Conservation (phyloP, 73 alveolate species). For the Paramecium sonneborni region DNA sequence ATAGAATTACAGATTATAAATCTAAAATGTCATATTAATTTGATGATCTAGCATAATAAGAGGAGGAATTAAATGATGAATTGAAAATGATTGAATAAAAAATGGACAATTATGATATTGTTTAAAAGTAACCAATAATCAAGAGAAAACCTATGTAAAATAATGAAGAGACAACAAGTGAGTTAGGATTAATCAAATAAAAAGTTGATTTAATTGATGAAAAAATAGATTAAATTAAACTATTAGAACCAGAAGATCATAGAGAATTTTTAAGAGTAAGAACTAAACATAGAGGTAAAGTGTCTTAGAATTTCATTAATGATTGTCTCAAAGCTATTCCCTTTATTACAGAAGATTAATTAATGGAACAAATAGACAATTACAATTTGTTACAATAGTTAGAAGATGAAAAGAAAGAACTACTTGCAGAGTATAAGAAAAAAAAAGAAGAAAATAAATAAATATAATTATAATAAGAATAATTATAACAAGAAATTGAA, state of each 20-base stretch:
- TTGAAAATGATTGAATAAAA: neutral
- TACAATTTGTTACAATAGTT: neutral
- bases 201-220: conserved; percentile 20
- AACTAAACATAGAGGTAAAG: conserved; percentile 33
- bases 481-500: neutral
- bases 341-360: neutral
- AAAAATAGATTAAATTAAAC: neutral
- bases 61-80: neutral
- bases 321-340: conserved; percentile 41
- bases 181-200: conserved; percentile 21
- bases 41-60: neutral
- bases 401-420: conserved; percentile 33
- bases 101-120: conserved; percentile 2
- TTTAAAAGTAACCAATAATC: neutral
- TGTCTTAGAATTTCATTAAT: neutral
- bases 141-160: conserved; percentile 13
- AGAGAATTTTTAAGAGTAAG: conserved; percentile 25
- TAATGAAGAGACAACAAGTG: neutral
- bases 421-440: conserved; percentile 9
- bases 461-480: neutral
- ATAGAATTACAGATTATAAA: conserved; percentile 11
- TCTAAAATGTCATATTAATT: neutral
- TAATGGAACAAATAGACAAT: neutral
- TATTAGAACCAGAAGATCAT: conserved; percentile 20
- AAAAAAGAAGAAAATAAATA: conserved; percentile 10